Base-by-base conservation (phyloP, 495 filamentous ascomycete genomes). In the Aspergillus bertholletiae region DNA sequence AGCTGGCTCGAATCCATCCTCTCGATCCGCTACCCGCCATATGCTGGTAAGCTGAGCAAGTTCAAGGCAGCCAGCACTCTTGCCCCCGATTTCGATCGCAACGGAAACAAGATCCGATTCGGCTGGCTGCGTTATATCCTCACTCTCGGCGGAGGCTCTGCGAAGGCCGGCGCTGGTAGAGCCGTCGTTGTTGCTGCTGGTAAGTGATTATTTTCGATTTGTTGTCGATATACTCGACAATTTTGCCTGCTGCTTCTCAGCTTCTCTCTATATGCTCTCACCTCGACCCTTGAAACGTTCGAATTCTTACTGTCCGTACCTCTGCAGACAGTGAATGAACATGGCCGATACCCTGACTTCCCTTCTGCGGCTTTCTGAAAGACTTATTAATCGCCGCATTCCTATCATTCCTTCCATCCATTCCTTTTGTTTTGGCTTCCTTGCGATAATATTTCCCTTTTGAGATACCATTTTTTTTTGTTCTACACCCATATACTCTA, bases 1-100 rank as follows among this genome's bases (percentile, higher is more conserved):
- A 62, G 72, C 56, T 97, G 92, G 92, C 78, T 91, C 59, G 92
- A 97, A 61, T 68, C 74, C 13, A 62, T 94, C 58, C 71, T 97
- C 54, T 74, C 77, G 39, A 78, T 92, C 56, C 81, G 92, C 39
- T 97, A 97, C 74, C 86, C 90, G 58, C 92, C 92, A 2, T 93
- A 88, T 66, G 70, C 63, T 7, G 81, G 73, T 50, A 88, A 91
- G 68, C 61, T 87, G 44, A 70, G 73, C 59, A 74, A 81, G 56
- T 77, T 86, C 65, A 66, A 77, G 58, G 72, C 71, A 43, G 80
- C 86, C 69, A 84, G 72, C 53, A 71, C 67, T 2, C 35, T 73
- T 55, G 84, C 80, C 61, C 91, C 92, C 35, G 81, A 92, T 72
- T 97, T 97, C 70, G 90, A 96, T 73, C 84, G 92, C 40, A 74